A percentile compares a stretch with the other conserved stretches of the same genome.
These are phyloP conservation scores for Mycena filopes DNA, from an alignment of 768 basidiomycete species.

Conservation along the genomic window DNA sequence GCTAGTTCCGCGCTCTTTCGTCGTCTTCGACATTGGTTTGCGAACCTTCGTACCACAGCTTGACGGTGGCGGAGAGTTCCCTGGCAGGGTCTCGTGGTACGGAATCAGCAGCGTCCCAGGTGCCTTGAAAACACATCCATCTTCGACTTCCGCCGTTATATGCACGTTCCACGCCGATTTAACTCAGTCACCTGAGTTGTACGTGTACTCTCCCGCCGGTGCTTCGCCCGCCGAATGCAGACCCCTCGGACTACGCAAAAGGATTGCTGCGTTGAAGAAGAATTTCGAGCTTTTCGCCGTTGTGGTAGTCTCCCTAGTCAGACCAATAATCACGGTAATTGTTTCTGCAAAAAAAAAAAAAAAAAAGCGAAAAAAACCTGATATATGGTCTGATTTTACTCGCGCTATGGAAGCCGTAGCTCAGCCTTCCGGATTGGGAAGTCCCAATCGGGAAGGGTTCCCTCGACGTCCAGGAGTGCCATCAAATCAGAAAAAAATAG, in stretches of 20 bases:
- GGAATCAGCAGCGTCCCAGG: background rate
- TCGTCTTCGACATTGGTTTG: constrained; percentile 14
- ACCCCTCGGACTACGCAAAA: constrained; percentile 1
- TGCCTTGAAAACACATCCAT: background rate
- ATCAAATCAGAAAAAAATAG: no score
- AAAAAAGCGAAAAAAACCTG: no score
- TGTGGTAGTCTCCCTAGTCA: no score
- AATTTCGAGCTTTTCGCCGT: constrained; percentile 11
- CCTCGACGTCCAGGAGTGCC: no score
- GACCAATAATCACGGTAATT: no score
- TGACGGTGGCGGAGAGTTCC: background rate
- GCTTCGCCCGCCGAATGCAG: background rate
- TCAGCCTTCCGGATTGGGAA: no score
- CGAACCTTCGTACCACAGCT: constrained; percentile 1
- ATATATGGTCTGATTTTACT: no score
- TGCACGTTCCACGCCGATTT: constrained; percentile 8
- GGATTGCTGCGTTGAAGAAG: background rate
- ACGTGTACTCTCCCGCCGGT: no score
- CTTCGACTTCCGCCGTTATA: constrained; percentile 6
- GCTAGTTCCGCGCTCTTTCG: background rate
- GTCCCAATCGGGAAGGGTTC: no score
- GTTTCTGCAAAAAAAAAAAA: no score
- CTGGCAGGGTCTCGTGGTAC: background rate
- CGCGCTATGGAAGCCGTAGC: no score
- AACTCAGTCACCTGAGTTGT: background rate